A percentile compares a stretch with the other conserved stretches of the same genome.
These are phyloP conservation scores for Breviolum minutum DNA, from an alignment of 73 alveolate genomes.

Conservation along the genomic window DNA sequence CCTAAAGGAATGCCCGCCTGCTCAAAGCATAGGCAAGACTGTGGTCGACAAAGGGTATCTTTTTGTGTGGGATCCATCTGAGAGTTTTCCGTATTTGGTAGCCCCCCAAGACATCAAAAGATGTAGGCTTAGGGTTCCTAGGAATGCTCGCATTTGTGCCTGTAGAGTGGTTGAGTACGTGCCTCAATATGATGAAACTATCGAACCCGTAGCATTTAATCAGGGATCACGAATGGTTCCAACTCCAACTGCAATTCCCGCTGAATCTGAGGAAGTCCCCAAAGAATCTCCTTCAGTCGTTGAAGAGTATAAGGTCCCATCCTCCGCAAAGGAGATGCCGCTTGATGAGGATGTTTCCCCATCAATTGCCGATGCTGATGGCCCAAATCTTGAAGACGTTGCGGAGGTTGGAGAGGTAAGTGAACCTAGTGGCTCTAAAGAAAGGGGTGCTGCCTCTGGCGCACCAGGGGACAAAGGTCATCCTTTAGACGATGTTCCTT, in stretches of 20 bases:
- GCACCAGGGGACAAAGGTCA: not conserved
- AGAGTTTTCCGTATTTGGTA: not conserved
- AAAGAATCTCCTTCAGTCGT: too few species aligned
- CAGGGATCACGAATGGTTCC: too few species aligned
- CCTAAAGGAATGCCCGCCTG: conserved; percentile 17
- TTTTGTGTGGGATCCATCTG: not conserved
- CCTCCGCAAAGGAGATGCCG: not conserved
- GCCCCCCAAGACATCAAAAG: not conserved
- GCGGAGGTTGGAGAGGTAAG: not conserved
- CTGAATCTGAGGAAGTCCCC: not conserved
- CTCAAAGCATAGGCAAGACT: not conserved
- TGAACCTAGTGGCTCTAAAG: not conserved
- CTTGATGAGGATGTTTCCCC: not conserved
- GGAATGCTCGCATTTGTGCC: not conserved
- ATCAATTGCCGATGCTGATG: not conserved
- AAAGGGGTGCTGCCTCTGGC: not conserved
- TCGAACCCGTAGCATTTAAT: too few species aligned
- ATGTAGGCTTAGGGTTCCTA: not conserved
- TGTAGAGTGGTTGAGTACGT: not conserved
- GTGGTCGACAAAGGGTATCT: not conserved
- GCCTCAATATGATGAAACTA: not conserved
- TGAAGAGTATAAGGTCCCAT: too few species aligned
- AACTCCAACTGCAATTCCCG: too few species aligned
- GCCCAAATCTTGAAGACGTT: not conserved
- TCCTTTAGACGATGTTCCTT: not conserved